Conservation (phyloP, 2,329 filamentous ascomycete genomes). For the Diaporthe humulicola region DNA sequence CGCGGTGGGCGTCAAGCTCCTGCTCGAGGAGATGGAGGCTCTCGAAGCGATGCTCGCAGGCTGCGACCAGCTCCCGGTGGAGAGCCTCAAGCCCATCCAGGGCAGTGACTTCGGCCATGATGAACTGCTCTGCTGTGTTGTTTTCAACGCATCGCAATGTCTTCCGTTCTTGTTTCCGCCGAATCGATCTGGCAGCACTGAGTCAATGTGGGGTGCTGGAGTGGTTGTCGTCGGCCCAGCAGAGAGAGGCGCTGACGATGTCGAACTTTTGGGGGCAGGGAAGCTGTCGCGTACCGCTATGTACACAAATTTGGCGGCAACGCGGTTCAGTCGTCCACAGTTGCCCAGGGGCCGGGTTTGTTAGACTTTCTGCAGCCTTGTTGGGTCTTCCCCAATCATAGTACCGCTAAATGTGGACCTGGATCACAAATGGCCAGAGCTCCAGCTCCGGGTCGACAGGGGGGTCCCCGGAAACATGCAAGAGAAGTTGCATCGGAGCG, state of each 20-base stretch:
- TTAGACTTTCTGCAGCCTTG: slow-evolving; percentile 35
- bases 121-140: slow-evolving; percentile 41
- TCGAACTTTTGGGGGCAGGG: slow-evolving; percentile 29
- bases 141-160: slow-evolving; percentile 36
- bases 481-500: neutral
- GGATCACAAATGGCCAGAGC: slow-evolving; percentile 11
- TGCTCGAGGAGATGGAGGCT: slow-evolving; percentile 77
- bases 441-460: slow-evolving; percentile 1
- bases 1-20: slow-evolving; percentile 75
- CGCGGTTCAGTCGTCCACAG: slow-evolving; percentile 22
- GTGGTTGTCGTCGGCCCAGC: slow-evolving; percentile 29
- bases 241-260: slow-evolving; percentile 22
- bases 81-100: slow-evolving; percentile 86
- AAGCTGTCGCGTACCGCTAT: slow-evolving; percentile 34
- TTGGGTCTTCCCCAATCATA: slow-evolving; percentile 14
- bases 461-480: neutral
- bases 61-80: slow-evolving; percentile 84
- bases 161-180: neutral
- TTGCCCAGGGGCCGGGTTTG: slow-evolving; percentile 2
- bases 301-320: slow-evolving; percentile 40
- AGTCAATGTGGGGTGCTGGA: slow-evolving; percentile 27
- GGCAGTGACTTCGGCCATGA: slow-evolving; percentile 80
- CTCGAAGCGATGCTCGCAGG: slow-evolving; percentile 76
- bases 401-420: neutral
- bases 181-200: neutral